Conservation (phyloP, 345 rosid species). For the Gossypium arboreum region DNA sequence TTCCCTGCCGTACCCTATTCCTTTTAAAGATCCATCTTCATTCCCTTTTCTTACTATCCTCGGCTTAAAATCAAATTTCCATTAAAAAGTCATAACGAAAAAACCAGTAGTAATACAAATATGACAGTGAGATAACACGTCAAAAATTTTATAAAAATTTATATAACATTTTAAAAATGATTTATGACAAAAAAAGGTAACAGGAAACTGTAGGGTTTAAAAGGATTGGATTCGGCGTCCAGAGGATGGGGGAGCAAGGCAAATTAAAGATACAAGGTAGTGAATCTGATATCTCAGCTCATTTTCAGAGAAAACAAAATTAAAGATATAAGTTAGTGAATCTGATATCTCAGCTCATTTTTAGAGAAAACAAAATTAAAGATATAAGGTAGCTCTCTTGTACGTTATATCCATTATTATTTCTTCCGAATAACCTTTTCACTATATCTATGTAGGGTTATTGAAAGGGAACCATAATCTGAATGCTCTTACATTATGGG, state of each 20-base stretch:
- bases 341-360: not conserved
- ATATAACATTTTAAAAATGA: too few relatives aligned
- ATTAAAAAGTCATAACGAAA: too few relatives aligned
- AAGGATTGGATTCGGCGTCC: not conserved
- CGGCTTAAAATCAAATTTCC: too few relatives aligned
- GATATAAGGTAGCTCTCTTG: not conserved
- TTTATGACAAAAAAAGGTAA: too few relatives aligned
- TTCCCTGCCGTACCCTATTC: not conserved
- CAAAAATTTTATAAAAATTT: too few relatives aligned
- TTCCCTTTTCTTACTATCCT: too few relatives aligned
- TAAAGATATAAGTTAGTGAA: not conserved
- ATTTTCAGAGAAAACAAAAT: too few relatives aligned
- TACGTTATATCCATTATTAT: not conserved
- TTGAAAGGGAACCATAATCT: not conserved
- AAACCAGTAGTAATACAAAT: too few relatives aligned
- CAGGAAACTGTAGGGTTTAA: too few relatives aligned
- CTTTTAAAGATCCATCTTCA: too few relatives aligned
- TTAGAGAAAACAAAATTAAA: not conserved
- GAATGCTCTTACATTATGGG: not conserved
- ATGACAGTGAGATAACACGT: too few relatives aligned
- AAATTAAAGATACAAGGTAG: not conserved
- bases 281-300: not conserved
- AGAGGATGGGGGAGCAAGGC: not conserved
- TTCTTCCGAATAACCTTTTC: not conserved
- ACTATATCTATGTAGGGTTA: not conserved